phyloP scores from a whole-genome alignment of 352 stramenopile genomes.

The Globisporangium emineosum region DNA sequence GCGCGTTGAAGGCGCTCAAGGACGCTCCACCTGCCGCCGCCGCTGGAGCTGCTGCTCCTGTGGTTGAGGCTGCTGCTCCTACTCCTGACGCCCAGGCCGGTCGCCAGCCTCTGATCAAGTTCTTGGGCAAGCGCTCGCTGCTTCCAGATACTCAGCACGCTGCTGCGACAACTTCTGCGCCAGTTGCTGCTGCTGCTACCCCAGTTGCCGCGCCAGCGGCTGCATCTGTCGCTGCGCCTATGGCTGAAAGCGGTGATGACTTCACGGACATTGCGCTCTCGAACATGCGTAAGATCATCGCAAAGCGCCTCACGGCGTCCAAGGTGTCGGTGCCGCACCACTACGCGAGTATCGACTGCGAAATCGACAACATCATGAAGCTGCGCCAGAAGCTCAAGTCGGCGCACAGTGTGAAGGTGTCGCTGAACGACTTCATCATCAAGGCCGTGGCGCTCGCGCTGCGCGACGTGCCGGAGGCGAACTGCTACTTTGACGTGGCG shows the following conservation, averaged over 20 bases:
- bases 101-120: slow-evolving; percentile 78
- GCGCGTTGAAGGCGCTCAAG: slow-evolving; percentile 46
- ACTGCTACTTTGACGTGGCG: slow-evolving; percentile 74
- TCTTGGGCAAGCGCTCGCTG: slow-evolving; percentile 80
- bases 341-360: slow-evolving; percentile 96
- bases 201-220: not conserved
- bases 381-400: slow-evolving; percentile 93
- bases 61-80: slow-evolving; percentile 7
- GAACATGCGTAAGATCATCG: slow-evolving; percentile 99
- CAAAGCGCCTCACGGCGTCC: slow-evolving; percentile 95
- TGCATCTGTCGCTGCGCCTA: slow-evolving; percentile 6
- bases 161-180: not conserved
- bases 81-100: slow-evolving; percentile 19
- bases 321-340: slow-evolving; percentile 96
- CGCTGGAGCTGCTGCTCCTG: slow-evolving; percentile 11
- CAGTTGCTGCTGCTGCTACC: slow-evolving; percentile 3
- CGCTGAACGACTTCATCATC: slow-evolving; percentile 99
- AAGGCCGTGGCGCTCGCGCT: slow-evolving; percentile 96
- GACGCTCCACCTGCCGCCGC: slow-evolving; percentile 21
- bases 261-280: slow-evolving; percentile 87
- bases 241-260: slow-evolving; percentile 23
- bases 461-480: slow-evolving; percentile 95
- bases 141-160: slow-evolving; percentile 24
- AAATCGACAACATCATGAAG: slow-evolving; percentile 89
- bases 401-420: slow-evolving; percentile 95